Evolutionary conservation across 2,329 filamentous ascomycete genomes (phyloP).

Genomic region (Chrysoporthe deuterocubensis): DNA sequence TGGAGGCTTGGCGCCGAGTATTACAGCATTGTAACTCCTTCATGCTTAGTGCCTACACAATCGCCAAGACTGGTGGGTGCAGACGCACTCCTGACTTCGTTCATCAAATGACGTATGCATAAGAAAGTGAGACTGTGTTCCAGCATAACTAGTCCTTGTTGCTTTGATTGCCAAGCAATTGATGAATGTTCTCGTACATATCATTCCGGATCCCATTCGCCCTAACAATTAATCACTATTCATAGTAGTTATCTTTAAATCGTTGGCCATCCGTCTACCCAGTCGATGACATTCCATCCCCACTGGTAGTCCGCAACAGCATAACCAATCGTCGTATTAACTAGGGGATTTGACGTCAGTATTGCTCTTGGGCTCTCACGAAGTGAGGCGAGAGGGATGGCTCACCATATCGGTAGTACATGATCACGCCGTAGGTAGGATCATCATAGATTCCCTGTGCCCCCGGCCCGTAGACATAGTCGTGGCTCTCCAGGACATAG

Average conservation of each 20-base stretch:
- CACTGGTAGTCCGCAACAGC: slow-evolving; percentile 50
- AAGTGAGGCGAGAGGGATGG: slow-evolving; percentile 36
- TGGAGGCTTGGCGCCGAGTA: no score
- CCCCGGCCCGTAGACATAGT: slow-evolving; percentile 63
- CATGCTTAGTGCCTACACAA: no score
- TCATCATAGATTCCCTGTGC: slow-evolving; percentile 64
- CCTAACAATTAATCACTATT: neutral
- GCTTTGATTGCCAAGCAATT: no score
- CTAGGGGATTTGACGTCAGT: slow-evolving; percentile 36
- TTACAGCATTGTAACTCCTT: no score
- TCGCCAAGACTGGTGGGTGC: no score
- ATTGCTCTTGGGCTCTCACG: neutral
- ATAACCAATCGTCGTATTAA: slow-evolving; percentile 46
- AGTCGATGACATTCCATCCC: slow-evolving; percentile 51
- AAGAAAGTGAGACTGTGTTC: no score
- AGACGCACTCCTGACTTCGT: no score
- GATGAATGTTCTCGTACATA: no score
- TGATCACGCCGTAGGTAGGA: slow-evolving; percentile 52
- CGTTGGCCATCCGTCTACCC: slow-evolving; percentile 31
- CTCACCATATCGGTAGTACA: slow-evolving; percentile 68
- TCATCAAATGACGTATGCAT: no score
- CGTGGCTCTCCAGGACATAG: slow-evolving; percentile 60
- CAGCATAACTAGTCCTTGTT: no score
- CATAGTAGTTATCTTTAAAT: slow-evolving; percentile 28
- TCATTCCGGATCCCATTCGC: no score